These are phyloP conservation scores for Jacaranda copaia DNA, from an alignment of 257 asterid species.

Conservation along the genomic window DNA sequence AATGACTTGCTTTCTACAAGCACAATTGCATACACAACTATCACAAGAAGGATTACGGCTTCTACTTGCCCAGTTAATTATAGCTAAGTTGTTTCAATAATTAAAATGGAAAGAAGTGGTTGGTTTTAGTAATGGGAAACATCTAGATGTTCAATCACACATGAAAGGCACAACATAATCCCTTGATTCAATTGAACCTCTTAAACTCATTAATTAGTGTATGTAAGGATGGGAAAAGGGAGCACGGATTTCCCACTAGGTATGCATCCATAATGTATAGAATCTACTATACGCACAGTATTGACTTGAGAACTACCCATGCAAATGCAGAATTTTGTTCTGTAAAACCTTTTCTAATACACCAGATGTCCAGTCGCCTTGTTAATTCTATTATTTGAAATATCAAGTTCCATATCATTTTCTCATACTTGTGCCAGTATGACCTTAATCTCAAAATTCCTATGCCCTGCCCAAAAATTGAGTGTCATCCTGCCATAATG, in stretches of 20 bases:
- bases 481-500: constrained; percentile 83
- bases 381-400: constrained; percentile 82
- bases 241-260: constrained; percentile 98
- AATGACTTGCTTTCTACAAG: no score
- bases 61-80: no score
- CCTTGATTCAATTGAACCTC: no score
- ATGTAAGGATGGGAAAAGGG: no score
- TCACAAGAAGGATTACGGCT: no score
- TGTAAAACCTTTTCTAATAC: constrained; percentile 91
- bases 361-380: constrained; percentile 86
- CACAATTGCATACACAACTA: no score
- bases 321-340: constrained; percentile 92
- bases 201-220: constrained; percentile 26
- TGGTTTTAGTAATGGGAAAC: no score
- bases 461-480: constrained; percentile 99
- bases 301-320: constrained; percentile 99
- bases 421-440: constrained; percentile 93
- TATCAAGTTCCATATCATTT: constrained; percentile 94
- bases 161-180: no score
- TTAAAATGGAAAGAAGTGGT: no score
- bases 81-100: no score
- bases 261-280: constrained; percentile 95
- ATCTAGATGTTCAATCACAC: no score
- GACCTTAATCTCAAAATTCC: constrained; percentile 94
- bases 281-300: constrained; percentile 96